Percentiles rank a stretch among this genome's conserved stretches.
Conservation (phyloP, 1,284 basidiomycete species). For the Tausonia pullulans region DNA sequence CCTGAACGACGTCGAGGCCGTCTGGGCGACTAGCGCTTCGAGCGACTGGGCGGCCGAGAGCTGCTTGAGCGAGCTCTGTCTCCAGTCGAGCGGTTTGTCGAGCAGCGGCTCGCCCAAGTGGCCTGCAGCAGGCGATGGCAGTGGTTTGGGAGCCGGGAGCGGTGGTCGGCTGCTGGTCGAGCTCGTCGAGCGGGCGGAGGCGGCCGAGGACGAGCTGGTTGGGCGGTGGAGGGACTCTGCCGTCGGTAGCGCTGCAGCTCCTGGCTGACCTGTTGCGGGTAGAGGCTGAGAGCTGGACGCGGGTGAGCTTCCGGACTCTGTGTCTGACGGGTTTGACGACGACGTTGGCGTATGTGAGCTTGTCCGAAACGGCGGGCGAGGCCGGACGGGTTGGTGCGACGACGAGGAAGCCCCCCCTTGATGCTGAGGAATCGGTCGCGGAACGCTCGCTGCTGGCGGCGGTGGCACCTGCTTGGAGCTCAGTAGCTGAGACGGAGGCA, state of each 20-base stretch:
- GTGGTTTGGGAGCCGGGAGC: background rate
- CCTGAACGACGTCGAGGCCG: background rate
- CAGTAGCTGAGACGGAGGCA: no score
- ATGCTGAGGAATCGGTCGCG: constrained; percentile 12
- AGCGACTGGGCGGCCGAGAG: background rate
- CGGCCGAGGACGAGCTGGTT: no score
- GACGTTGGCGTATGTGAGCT: background rate
- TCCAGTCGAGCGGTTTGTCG: background rate
- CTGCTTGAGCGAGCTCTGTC: background rate
- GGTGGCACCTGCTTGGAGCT: background rate
- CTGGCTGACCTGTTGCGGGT: background rate
- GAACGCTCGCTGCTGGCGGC: background rate
- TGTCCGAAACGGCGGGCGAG: background rate
- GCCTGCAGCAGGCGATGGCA: background rate
- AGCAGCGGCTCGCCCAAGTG: background rate
- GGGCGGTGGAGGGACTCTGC: no score
- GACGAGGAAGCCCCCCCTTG: background rate
- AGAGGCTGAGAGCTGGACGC: background rate
- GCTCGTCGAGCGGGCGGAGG: no score
- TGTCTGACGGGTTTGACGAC: constrained; percentile 2
- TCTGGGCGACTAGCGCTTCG: constrained; percentile 1
- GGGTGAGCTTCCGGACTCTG: constrained; percentile 4
- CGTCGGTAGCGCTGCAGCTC: background rate
- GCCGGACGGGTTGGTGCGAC: background rate
- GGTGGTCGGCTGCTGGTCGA: no score